Conservation (phyloP, 2,329 filamentous ascomycete species). For the Colletotrichum lupini region DNA sequence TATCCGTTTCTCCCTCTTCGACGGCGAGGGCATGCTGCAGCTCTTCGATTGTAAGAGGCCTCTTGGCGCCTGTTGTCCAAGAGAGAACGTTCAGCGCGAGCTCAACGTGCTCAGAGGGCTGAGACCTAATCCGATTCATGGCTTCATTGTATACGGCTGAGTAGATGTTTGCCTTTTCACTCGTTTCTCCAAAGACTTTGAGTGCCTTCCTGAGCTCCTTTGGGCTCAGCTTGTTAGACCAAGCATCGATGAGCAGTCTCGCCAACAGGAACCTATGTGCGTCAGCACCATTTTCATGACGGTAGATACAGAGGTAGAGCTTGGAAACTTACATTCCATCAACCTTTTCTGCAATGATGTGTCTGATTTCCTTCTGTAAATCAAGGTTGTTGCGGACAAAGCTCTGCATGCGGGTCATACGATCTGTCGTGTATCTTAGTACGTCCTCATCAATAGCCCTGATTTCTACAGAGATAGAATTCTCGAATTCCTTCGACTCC, state of each 20-base stretch:
- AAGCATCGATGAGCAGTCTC: too few species aligned
- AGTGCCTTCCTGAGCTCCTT: too few species aligned
- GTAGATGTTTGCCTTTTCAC: background rate
- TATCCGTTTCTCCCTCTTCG: fast-evolving
- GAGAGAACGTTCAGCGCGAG: background rate
- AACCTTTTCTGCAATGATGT: fast-evolving
- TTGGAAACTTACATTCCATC: background rate
- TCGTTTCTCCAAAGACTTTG: too few species aligned
- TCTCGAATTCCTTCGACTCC: fast-evolving
- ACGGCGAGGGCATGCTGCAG: background rate
- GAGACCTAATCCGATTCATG: background rate
- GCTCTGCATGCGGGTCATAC: background rate
- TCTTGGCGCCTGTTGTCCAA: background rate
- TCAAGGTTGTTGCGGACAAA: background rate
- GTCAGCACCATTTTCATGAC: too few species aligned
- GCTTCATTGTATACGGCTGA: background rate
- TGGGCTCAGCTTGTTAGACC: too few species aligned
- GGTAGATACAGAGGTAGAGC: too few species aligned
- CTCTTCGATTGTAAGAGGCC: fast-evolving
- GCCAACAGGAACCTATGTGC: too few species aligned
- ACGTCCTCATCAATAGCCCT: background rate
- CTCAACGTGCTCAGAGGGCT: background rate
- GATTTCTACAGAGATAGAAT: background rate
- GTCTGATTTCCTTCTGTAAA: background rate
- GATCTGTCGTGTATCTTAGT: background rate